Evolutionary conservation across 106 monocot species (phyloP).

Genomic region (Platanthera guangdongensis): DNA sequence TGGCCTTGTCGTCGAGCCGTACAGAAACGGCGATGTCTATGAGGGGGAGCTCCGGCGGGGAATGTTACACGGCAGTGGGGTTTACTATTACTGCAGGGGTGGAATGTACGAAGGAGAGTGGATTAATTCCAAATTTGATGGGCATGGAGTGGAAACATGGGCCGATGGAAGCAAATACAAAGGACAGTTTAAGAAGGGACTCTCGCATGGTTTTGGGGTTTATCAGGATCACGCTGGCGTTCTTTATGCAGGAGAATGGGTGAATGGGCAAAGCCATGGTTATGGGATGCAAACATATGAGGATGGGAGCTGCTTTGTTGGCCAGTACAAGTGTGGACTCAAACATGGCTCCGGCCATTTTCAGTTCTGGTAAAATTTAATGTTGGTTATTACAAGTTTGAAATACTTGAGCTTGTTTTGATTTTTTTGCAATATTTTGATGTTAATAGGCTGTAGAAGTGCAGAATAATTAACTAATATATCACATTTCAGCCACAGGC

Average conservation of each 20-base stretch:
- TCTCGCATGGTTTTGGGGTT: conserved; percentile 22
- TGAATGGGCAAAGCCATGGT: conserved; percentile 24
- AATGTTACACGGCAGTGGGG: no score
- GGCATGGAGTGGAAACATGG: conserved; percentile 20
- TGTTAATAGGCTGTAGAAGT: no score
- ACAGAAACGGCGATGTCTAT: no score
- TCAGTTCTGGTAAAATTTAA: conserved; percentile 14
- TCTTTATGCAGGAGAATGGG: conserved; percentile 28
- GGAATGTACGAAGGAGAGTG: no score
- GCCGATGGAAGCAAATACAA: conserved; percentile 15
- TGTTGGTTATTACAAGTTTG: no score
- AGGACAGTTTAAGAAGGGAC: conserved; percentile 16
- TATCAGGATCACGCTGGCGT: conserved; percentile 18
- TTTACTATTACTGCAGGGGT: no score
- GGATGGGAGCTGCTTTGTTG: conserved; percentile 21
- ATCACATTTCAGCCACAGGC: no score
- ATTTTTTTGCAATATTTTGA: neutral
- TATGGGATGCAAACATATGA: conserved; percentile 21
- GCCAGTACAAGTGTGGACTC: conserved; percentile 20
- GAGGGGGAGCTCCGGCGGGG: no score
- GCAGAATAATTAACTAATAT: no score
- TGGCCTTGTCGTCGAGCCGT: no score
- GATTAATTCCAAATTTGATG: neutral
- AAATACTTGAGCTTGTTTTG: neutral
- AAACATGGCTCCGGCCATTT: conserved; percentile 24